Percentiles rank a stretch among this genome's conserved stretches.
These are phyloP conservation scores for Lathyrus tuberosus DNA, from an alignment of 306 rosid genomes.

Conservation along the genomic window DNA sequence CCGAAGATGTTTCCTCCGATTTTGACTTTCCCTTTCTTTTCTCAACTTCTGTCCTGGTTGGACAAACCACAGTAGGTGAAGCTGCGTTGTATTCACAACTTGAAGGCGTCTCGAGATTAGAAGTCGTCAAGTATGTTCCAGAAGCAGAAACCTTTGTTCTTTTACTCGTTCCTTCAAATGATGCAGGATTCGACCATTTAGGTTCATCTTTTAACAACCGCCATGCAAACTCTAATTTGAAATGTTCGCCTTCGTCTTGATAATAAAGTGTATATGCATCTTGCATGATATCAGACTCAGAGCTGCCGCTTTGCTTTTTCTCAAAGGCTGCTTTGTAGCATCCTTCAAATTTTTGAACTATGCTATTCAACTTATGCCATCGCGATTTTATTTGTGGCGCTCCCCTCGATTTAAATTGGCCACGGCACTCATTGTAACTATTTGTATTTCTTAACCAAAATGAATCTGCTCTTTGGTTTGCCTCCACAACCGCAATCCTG, in stretches of 20 bases:
- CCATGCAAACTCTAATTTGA: constrained; percentile 26
- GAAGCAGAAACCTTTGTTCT: constrained; percentile 1
- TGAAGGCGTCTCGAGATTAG: background rate
- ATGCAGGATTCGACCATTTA: constrained; percentile 6
- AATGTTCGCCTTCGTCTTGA: background rate
- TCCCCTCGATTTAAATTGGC: too few species aligned
- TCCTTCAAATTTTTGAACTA: too few species aligned
- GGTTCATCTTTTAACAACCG: constrained; percentile 28
- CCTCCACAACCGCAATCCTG: background rate
- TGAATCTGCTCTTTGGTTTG: too few species aligned
- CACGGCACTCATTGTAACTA: too few species aligned
- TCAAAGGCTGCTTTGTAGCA: too few species aligned
- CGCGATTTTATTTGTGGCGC: too few species aligned
- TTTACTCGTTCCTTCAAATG: constrained; percentile 9
- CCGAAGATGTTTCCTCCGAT: constrained; percentile 5
- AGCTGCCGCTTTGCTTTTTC: too few species aligned
- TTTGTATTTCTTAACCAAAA: too few species aligned
- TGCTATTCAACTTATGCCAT: too few species aligned
- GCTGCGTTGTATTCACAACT: constrained; percentile 2
- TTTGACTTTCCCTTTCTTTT: constrained; percentile 7
- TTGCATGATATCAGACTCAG: background rate
- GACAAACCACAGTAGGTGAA: background rate
- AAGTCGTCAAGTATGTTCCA: constrained; percentile 13
- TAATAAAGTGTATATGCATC: constrained; percentile 2
- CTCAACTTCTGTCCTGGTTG: background rate